Conservation (phyloP, 1,284 basidiomycete species). For the Moesziomyces globuligerus region DNA sequence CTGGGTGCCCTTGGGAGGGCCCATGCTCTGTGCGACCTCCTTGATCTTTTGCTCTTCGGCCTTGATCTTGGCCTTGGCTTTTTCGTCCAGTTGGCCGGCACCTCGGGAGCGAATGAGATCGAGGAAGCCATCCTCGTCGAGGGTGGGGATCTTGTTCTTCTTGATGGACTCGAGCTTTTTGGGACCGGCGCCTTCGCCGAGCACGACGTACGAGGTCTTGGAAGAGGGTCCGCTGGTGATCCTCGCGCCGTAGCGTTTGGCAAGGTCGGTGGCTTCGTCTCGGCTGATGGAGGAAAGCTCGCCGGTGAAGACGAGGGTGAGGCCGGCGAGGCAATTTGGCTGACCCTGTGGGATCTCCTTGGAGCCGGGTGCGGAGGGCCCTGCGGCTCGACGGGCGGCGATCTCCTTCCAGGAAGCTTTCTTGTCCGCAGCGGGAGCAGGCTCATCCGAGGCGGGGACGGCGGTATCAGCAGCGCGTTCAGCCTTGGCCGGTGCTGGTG, state of each 20-base stretch:
- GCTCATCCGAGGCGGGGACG: constrained; percentile 20
- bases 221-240: constrained; percentile 86
- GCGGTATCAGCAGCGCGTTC: constrained; percentile 17
- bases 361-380: constrained; percentile 79
- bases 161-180: constrained; percentile 86
- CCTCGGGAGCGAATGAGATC: constrained; percentile 70
- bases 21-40: constrained; percentile 61
- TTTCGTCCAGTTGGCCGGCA: constrained; percentile 75
- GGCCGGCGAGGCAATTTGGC: constrained; percentile 83
- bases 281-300: constrained; percentile 86
- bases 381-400: constrained; percentile 73
- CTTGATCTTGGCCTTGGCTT: constrained; percentile 81
- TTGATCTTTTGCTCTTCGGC: constrained; percentile 76
- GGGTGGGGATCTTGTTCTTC: constrained; percentile 78
- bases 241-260: constrained; percentile 84
- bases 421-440: constrained; percentile 26
- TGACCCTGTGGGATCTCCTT: constrained; percentile 83
- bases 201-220: constrained; percentile 87
- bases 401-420: constrained; percentile 39
- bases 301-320: constrained; percentile 90
- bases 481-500: constrained; percentile 30
- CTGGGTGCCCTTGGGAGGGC: constrained; percentile 32
- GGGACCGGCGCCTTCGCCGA: constrained; percentile 87
- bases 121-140: constrained; percentile 89
- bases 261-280: constrained; percentile 86